Evolutionary conservation across 208 protist species (phyloP).

Genomic region (Leishmania guyanensis): DNA sequence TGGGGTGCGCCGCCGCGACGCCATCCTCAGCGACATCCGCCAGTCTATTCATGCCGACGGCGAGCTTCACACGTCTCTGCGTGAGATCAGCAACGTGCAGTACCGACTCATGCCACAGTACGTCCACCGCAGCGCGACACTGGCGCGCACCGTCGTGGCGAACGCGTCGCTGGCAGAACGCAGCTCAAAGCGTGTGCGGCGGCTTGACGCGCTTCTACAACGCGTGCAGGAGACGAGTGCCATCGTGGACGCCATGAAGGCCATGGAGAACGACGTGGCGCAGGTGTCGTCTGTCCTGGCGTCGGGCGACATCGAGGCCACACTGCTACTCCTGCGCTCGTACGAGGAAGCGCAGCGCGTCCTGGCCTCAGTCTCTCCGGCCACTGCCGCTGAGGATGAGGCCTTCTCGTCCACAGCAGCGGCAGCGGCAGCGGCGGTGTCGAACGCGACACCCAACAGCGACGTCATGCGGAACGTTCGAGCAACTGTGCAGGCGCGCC

Average conservation of each 20-base stretch:
- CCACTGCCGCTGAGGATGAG: not conserved
- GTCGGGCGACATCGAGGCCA: conserved; percentile 48
- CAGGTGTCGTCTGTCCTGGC: conserved; percentile 37
- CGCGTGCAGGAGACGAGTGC: conserved; percentile 57
- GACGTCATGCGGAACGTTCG: conserved; percentile 32
- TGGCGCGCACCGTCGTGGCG: conserved; percentile 48
- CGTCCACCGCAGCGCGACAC: conserved; percentile 42
- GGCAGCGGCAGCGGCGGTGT: not conserved
- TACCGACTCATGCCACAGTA: conserved; percentile 50
- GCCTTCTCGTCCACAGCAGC: not conserved
- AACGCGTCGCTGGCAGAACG: conserved; percentile 59
- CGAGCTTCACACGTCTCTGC: conserved; percentile 26
- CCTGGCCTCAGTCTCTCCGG: conserved; percentile 23
- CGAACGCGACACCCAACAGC: conserved; percentile 7
- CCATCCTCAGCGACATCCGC: conserved; percentile 41
- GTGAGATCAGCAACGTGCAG: conserved; percentile 48
- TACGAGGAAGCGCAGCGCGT: conserved; percentile 64
- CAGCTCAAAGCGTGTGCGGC: conserved; percentile 52
- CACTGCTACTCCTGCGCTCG: conserved; percentile 54
- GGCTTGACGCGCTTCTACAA: conserved; percentile 47
- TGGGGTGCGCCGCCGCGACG: conserved; percentile 49
- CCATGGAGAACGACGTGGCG: conserved; percentile 47
- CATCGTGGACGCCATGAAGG: conserved; percentile 51
- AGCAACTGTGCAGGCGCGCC: conserved; percentile 31
- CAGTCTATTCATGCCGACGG: conserved; percentile 32